Evolutionary conservation across 805 yeast genomes (phyloP), one percentile per base, ranked within the genome.

Genomic region (Sungouiozyma ichnusensis): DNA sequence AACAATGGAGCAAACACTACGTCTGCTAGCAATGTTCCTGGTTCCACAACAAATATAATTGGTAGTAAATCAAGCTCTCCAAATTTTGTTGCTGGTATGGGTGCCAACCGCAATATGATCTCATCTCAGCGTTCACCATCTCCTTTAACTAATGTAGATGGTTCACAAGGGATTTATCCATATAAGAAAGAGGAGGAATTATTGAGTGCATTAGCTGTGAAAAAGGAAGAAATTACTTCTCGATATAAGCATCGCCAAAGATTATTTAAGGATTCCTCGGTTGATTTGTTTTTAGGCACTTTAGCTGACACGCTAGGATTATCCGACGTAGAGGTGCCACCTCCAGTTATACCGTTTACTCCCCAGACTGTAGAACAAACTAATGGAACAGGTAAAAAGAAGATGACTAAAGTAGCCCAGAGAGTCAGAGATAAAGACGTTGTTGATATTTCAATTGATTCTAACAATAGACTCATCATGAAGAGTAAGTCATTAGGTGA

Each of bases 161-260:
- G 18, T 36, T n/a, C 20, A 14, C 36, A 49, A 4, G 41, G 40
- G 3, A 55, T 47, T 3, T 51, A 54, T 44, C 63, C 64, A 11
- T 55, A 50, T 39, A 57, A 46, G 39, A 54, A 51, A 19, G 66
- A 62, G 39, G 65, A 60, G 41, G 52, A 50, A 3, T 44, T 44
- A n/a, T 46, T 62, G 39, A 55, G 49, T 24, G 51, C 54, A 24
- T 42, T 59, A 47, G 51, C 55, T 32, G 46, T 49, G 15, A 53
- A 54, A 37, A 62, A 60, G 37, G 51, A 52, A 3, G 65, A 62
- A 37, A 46, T 62, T n/a, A 50, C 56, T 14, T 54, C 62, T 3
- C 51, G 65, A 38, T 56, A 49, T 35, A 60, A 62, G 33, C 64
- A 60, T 40, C 56, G 65, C 40, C 63, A 60, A 46, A 61, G 62